Conservation (phyloP, 495 filamentous ascomycete genomes). For the Penicillium ochrochloron region DNA sequence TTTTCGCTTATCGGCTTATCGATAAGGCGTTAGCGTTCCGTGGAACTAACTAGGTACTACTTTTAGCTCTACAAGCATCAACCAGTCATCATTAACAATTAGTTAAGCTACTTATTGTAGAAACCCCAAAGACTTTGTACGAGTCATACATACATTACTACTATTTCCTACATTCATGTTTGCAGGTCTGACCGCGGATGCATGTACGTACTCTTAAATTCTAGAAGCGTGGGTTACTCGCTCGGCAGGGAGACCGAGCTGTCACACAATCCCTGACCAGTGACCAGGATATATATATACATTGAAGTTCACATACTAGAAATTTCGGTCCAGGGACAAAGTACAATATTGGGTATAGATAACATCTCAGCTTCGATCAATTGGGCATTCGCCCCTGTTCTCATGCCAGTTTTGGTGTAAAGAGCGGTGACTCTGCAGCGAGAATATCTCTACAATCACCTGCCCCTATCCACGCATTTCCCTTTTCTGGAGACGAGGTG, state of each 20-base stretch:
- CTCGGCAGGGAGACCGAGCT: too few relatives aligned
- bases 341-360: background rate
- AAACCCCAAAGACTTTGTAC: too few relatives aligned
- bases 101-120: too few relatives aligned
- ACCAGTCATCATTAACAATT: background rate
- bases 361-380: background rate
- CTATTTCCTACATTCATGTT: too few relatives aligned
- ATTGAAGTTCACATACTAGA: too few relatives aligned
- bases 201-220: too few relatives aligned
- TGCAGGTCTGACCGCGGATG: background rate
- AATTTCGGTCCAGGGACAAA: background rate
- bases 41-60: background rate
- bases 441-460: background rate
- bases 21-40: background rate
- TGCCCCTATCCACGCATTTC: background rate
- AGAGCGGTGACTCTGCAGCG: background rate
- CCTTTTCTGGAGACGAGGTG: background rate
- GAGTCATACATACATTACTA: too few relatives aligned
- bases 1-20: conserved; percentile 33
- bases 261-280: background rate
- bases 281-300: background rate
- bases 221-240: background rate
- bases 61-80: background rate
- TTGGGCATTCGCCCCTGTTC: background rate
- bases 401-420: background rate